Evolutionary conservation across 176 grass and related monocot genomes (phyloP), one percentile per base, ranked within the genome.

Genomic region (Musa schizocarpa): DNA sequence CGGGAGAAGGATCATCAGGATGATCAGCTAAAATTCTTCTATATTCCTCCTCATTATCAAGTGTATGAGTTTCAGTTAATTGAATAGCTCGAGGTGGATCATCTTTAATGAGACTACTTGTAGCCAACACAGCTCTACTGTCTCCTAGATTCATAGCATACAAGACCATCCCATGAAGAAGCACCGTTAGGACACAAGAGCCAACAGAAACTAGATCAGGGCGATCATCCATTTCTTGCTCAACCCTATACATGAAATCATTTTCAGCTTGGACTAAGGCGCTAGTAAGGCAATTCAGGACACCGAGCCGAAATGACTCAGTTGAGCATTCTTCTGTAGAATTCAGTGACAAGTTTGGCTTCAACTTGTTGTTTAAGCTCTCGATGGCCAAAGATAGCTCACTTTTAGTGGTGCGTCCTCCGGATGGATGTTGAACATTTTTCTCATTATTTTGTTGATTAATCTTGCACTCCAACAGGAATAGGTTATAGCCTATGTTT

Each of bases 141-240:
- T 99, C 96, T 23, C 96, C 96, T 73, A 99, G 82, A 85, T 99
- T 99, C 34, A 99, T 81, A 73, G 95, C 88, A 74, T 83, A 88
- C 79, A 99, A 63, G 78, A 92, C 86, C 70, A 74, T 82, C 76
- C 91, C 88, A 76, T 92, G 91, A 76, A 99, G 90, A 87, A 95
- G 88, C 55, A 82, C 84, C 72, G 89, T 82, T n/a, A 99, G 79
- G 48, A 89, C 86, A 88, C 88, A 99, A 50, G 91, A 99, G 20
- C 96, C 96, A 63, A 99, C 87, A 49, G 91, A 92, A 73, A 99
- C 96, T 81, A 99, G 88, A 85, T 99, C 96, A 56, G 96, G 96
- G 20, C 96, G 85, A 51, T 89, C 91, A 75, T 95, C 86, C 96
- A 95, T 99, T 77, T 99, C 96, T 65, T 81, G 76, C 78, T 99